A percentile compares a stretch with the other conserved stretches of the same genome.
Evolutionary conservation across 2,329 filamentous ascomycete genomes (phyloP).

Genomic region (Colletotrichum navitas): DNA sequence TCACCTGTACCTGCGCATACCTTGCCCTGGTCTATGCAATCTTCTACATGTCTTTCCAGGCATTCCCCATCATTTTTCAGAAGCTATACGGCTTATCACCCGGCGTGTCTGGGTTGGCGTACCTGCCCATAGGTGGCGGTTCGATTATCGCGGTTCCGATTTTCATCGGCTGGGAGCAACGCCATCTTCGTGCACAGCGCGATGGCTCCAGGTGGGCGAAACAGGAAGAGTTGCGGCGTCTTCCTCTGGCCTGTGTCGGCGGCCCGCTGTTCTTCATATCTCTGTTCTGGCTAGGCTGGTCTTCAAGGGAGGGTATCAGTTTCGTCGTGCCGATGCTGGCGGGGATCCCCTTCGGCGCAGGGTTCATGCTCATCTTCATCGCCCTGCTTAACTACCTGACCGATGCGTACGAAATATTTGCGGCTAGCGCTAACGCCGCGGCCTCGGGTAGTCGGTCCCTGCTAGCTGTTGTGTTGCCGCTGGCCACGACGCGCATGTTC

Average conservation of each 20-base stretch:
- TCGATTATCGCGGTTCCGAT: slow-evolving; percentile 69
- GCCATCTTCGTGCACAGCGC: slow-evolving; percentile 42
- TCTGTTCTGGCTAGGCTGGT: slow-evolving; percentile 74
- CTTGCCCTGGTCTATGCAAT: slow-evolving; percentile 77
- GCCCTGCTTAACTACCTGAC: slow-evolving; percentile 74
- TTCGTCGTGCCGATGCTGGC: slow-evolving; percentile 71
- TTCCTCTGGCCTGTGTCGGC: slow-evolving; percentile 79
- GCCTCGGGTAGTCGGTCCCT: slow-evolving; percentile 42
- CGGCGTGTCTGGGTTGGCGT: slow-evolving; percentile 75
- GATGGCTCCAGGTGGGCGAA: slow-evolving; percentile 67
- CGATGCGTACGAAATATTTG: slow-evolving; percentile 76
- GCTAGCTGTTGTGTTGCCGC: slow-evolving; percentile 61
- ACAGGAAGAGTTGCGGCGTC: slow-evolving; percentile 74
- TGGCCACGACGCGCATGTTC: slow-evolving; percentile 67
- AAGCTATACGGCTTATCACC: slow-evolving; percentile 72
- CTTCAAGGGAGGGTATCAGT: slow-evolving; percentile 59
- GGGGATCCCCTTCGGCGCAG: slow-evolving; percentile 71
- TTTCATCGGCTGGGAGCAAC: slow-evolving; percentile 69
- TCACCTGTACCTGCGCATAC: slow-evolving; percentile 77
- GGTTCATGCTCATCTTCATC: slow-evolving; percentile 74
- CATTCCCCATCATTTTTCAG: slow-evolving; percentile 78
- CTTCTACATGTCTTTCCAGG: slow-evolving; percentile 81
- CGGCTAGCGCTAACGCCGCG: slow-evolving; percentile 49
- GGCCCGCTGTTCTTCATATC: slow-evolving; percentile 72
- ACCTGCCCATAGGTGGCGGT: slow-evolving; percentile 76